These are phyloP conservation scores for Mucor indicus DNA, from an alignment of 371 early-diverging fungal genomes.

Conservation along the genomic window DNA sequence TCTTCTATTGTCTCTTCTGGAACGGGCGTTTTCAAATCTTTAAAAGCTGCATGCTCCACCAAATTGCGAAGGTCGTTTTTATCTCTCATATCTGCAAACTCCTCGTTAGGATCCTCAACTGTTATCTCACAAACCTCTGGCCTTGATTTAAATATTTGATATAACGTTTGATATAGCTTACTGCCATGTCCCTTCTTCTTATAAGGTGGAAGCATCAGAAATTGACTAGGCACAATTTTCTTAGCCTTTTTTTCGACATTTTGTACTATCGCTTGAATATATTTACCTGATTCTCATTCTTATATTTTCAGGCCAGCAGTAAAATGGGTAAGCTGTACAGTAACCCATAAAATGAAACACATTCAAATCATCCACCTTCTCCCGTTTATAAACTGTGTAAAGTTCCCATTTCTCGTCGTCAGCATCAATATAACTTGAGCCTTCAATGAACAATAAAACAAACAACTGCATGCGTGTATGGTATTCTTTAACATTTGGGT, in stretches of 20 bases:
- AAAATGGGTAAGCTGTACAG: slow-evolving; percentile 79
- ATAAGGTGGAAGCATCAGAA: slow-evolving; percentile 85
- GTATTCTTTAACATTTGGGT: slow-evolving; percentile 67
- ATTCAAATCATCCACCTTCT: slow-evolving; percentile 10
- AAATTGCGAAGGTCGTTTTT: slow-evolving; percentile 74
- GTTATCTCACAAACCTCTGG: slow-evolving; percentile 63
- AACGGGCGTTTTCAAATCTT: slow-evolving; percentile 60
- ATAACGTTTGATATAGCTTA: slow-evolving; percentile 64
- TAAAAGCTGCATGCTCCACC: slow-evolving; percentile 55
- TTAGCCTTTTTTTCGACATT: not conserved
- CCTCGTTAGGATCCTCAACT: slow-evolving; percentile 93
- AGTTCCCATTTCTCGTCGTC: slow-evolving; percentile 84
- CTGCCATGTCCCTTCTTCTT: slow-evolving; percentile 85
- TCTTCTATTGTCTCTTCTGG: slow-evolving; percentile 35
- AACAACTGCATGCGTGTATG: slow-evolving; percentile 78
- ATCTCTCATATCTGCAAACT: slow-evolving; percentile 84
- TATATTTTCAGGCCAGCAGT: slow-evolving; percentile 73
- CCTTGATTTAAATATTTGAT: slow-evolving; percentile 51
- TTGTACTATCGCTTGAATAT: no score
- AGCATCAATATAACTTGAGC: slow-evolving; percentile 83
- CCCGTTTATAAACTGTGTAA: slow-evolving; percentile 50
- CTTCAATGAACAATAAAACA: slow-evolving; percentile 85
- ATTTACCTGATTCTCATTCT: slow-evolving; percentile 80
- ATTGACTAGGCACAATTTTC: slow-evolving; percentile 61
- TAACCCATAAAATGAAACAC: slow-evolving; percentile 81